phyloP scores from a whole-genome alignment of 208 protist species.

The Leishmania arabica region DNA sequence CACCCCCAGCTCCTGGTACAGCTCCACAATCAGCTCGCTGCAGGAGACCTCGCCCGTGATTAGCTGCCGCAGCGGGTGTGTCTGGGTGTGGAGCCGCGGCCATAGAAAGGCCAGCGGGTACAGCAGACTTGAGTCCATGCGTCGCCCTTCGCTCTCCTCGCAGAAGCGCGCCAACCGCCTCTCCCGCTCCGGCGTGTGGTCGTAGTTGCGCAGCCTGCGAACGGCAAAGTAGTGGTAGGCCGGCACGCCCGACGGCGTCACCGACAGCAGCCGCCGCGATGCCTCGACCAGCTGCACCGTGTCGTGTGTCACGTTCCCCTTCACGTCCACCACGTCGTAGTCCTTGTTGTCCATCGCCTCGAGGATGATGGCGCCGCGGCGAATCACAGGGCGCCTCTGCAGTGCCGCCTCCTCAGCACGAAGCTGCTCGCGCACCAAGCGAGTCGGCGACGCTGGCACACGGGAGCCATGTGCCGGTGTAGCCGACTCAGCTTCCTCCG shows the following conservation, averaged over 20 bases:
- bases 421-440: conserved; percentile 37
- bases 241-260: conserved; percentile 16
- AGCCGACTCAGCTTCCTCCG: not conserved
- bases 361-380: conserved; percentile 63
- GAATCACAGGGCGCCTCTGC: conserved; percentile 22
- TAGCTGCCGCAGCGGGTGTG: conserved; percentile 23
- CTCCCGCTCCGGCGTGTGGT: conserved; percentile 33
- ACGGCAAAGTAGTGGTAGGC: conserved; percentile 72
- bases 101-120: conserved; percentile 53
- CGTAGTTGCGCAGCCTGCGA: conserved; percentile 50
- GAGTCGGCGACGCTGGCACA: not conserved
- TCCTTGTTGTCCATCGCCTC: conserved; percentile 84
- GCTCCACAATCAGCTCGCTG: conserved; percentile 67
- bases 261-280: conserved; percentile 47
- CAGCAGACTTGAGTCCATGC: conserved; percentile 42
- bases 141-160: conserved; percentile 32
- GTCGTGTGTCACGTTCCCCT: conserved; percentile 51
- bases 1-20: conserved; percentile 72
- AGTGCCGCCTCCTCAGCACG: conserved; percentile 30
- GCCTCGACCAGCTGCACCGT: conserved; percentile 71
- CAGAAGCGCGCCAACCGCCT: conserved; percentile 28
- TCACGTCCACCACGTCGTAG: conserved; percentile 53
- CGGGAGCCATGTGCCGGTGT: not conserved
- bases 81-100: conserved; percentile 43
- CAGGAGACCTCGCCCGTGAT: conserved; percentile 48